Base-by-base conservation (phyloP, 2,329 filamentous ascomycete species). In the Arthrinium puccinioides region DNA sequence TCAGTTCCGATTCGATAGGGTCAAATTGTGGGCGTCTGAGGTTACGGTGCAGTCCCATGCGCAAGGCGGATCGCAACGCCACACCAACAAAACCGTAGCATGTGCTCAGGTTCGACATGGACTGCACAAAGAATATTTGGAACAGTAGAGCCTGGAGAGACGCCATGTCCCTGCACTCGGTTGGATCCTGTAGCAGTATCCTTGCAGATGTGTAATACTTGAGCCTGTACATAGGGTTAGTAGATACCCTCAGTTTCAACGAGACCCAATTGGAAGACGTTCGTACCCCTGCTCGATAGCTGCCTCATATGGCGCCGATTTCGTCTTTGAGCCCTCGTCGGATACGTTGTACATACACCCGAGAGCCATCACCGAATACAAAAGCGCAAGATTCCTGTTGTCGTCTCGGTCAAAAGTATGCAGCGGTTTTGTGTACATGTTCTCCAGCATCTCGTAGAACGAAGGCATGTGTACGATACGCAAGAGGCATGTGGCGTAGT, bases 1-100 rank as follows among this genome's bases (percentile, higher is more conserved):
- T 70, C 15, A 73, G 69, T 58, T 84, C 77, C 36, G 74, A 67
- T 50, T 84, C 79, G 39, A 84, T 73, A 3, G 75, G 68, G 34
- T 74, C 71, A 37, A 83, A 71, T 39, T 72, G 71, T 38, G 76
- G 71, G 32, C 82, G 76, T 10, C 79, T 67, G 6, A 90, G 62
- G 42, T 84, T 76, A 36, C 86, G 80, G 56, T 92, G 86, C 19
- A 90, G 66, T 7, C 86, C 86, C 62, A 90, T 80, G 20, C 84
- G 76, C 23, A 90, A 61, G n/a, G 83, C 79, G 6, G 83, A 82
- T 35, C 84, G 76, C 33, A 89, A 65, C 3, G 84, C 85, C 49
- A 90, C 83, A 6, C 85, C 85, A 32, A 90, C 73, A 48, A 87
- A 88, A 0, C 84, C 78, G 57, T 90, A 90, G 54, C 85, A 90